A percentile compares a stretch with the other conserved stretches of the same genome.
Evolutionary conservation across 2,329 filamentous ascomycete genomes (phyloP).

Genomic region (Pseudofabraea citricarpa): DNA sequence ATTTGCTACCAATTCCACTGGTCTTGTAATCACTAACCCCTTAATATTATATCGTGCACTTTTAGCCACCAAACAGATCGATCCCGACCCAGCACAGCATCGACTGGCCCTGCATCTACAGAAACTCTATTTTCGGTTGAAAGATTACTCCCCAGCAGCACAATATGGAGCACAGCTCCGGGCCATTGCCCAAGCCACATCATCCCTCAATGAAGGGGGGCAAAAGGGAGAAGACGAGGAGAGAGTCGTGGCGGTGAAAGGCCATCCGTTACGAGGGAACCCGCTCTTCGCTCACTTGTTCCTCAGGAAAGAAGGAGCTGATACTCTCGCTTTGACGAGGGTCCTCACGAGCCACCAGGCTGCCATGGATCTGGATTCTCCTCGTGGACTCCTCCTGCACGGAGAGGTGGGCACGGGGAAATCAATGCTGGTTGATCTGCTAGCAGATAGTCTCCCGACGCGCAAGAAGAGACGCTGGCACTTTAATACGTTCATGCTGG

Average conservation of each 20-base stretch:
- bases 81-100: constrained; percentile 68
- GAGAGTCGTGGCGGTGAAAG: constrained; percentile 41
- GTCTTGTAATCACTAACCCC: constrained; percentile 62
- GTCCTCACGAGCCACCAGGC: constrained; percentile 67
- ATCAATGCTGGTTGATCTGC: constrained; percentile 77
- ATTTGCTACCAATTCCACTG: constrained; percentile 42
- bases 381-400: constrained; percentile 70
- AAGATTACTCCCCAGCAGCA: constrained; percentile 69
- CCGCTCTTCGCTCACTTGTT: constrained; percentile 57
- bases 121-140: constrained; percentile 69
- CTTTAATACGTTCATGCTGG: constrained; percentile 83
- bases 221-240: constrained; percentile 29
- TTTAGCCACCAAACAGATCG: constrained; percentile 56
- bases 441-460: constrained; percentile 74
- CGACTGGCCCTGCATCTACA: constrained; percentile 71
- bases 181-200: constrained; percentile 47
- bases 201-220: constrained; percentile 9
- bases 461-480: constrained; percentile 72
- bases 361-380: constrained; percentile 67
- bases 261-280: constrained; percentile 53
- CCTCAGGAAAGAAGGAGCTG: constrained; percentile 45
- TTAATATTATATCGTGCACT: constrained; percentile 72
- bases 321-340: constrained; percentile 60
- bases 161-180: constrained; percentile 65
- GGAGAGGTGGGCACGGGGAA: constrained; percentile 82